Base-by-base conservation (phyloP, 2,329 filamentous ascomycete species). In the Aspergillus sp. region DNA sequence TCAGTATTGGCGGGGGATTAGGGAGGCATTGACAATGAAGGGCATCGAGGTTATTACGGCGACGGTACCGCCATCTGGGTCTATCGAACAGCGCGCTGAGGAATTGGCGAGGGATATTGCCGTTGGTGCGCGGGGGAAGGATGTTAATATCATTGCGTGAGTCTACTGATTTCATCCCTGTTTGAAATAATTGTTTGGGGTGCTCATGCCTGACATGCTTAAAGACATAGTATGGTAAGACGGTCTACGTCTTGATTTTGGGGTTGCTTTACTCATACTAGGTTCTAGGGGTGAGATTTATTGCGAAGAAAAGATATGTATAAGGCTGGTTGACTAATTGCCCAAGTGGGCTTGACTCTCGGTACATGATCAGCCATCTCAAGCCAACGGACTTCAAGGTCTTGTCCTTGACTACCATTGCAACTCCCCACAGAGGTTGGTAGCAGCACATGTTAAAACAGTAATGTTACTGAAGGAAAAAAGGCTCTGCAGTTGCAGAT, bases 381-480 rank as follows among this genome's bases (percentile, higher is more conserved):
- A 72, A 74, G 44, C 80, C 79, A 7, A 68, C 70, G 3, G 80
- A 83, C 44, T 88, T 95, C 54, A 88, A 88, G 62, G 86, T 95
- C 50, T 75, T 90, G 33, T 83, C 80, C 0, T 63, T 84, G 54
- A 84, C 81, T 0, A 84, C 81, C 0, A 76, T 84, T 49, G 80
- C 81, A 2, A 79, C 78, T 12, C 81, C 81, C 1, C 81, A 84
- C 66, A 66, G 75, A 65, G 70, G 77, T 77, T 41, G 32, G 60
- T 51, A 13, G 7, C 6, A 3, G 32, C 2, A 12, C 10, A 5
- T 7, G 7, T 4, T 12, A 23, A 27, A 4, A 3, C 27, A 23
- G 9, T 19, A 25, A 51, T 12, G 4, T 48, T 23, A 37, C 56
- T 62, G 41, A 61, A 5, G 20, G 45, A 6, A 13, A 5, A 19